Percentiles rank a stretch among this genome's conserved stretches.
These are phyloP conservation scores for Drosera spatulata DNA, from an alignment of 179 eudicot genomes.

Conservation along the genomic window DNA sequence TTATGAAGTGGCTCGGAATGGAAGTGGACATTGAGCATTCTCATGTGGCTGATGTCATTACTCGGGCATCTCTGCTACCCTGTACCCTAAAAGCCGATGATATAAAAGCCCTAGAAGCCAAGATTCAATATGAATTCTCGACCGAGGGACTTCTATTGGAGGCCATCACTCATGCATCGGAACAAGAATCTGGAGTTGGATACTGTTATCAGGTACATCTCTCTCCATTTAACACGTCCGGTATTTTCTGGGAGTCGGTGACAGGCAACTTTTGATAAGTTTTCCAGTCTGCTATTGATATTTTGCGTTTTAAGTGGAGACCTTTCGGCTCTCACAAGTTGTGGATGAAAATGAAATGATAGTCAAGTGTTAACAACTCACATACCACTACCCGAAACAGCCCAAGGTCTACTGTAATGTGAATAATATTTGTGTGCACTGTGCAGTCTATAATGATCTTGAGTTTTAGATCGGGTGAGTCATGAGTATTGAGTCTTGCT, in stretches of 20 bases:
- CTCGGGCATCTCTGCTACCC: slow-evolving; percentile 46
- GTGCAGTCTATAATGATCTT: too few relatives aligned
- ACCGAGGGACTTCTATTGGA: slow-evolving; percentile 73
- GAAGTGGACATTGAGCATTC: slow-evolving; percentile 44
- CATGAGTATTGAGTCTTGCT: too few relatives aligned
- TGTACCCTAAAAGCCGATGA: slow-evolving; percentile 38
- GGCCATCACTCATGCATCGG: slow-evolving; percentile 68
- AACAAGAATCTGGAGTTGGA: slow-evolving; percentile 31
- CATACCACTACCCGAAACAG: too few relatives aligned
- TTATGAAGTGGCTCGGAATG: slow-evolving; percentile 85
- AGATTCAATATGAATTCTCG: slow-evolving; percentile 58
- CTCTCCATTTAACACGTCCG: background rate
- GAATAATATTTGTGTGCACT: too few relatives aligned
- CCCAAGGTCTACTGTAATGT: too few relatives aligned
- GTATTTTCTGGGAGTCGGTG: background rate
- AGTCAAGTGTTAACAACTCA: too few relatives aligned
- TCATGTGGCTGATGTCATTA: slow-evolving; percentile 49
- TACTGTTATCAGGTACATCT: slow-evolving; percentile 51
- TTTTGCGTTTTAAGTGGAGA: too few relatives aligned
- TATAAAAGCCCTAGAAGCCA: slow-evolving; percentile 46
- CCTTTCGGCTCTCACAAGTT: too few relatives aligned
- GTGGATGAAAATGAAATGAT: too few relatives aligned
- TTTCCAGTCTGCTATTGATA: too few relatives aligned
- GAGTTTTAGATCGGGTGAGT: too few relatives aligned
- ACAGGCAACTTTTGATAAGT: too few relatives aligned